phyloP scores from a whole-genome alignment of 495 filamentous ascomycete species.

The Aspergillus ostianus region DNA sequence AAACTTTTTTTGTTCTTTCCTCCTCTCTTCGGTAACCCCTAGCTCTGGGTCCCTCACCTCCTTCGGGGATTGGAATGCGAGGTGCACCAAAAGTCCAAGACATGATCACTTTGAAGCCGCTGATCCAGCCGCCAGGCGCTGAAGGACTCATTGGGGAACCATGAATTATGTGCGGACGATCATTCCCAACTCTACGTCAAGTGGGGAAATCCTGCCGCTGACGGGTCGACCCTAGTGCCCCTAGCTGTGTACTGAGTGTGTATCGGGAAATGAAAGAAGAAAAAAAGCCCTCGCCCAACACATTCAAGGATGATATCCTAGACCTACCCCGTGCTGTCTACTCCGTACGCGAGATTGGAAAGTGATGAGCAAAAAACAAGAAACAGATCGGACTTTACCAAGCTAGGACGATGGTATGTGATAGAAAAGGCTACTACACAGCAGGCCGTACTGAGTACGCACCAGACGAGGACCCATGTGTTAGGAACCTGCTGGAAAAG shows the following conservation, averaged over 20 bases:
- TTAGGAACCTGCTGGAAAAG: not conserved
- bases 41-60: not conserved
- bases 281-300: too few species aligned
- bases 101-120: not conserved
- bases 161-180: not conserved
- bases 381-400: not conserved
- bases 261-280: too few species aligned
- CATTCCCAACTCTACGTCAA: not conserved
- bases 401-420: not conserved
- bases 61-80: not conserved
- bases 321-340: not conserved
- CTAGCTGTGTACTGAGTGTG: not conserved
- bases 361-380: not conserved
- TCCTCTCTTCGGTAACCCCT: too few species aligned
- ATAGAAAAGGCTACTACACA: not conserved
- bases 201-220: conserved; percentile 2
- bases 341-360: not conserved
- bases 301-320: not conserved
- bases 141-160: not conserved
- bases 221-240: not conserved
- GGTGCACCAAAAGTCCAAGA: not conserved
- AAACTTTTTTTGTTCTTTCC: not conserved
- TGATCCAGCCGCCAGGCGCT: not conserved
- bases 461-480: not conserved
- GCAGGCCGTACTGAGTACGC: too few species aligned